Conservation (phyloP, 345 rosid species). For the Adansonia digitata region DNA sequence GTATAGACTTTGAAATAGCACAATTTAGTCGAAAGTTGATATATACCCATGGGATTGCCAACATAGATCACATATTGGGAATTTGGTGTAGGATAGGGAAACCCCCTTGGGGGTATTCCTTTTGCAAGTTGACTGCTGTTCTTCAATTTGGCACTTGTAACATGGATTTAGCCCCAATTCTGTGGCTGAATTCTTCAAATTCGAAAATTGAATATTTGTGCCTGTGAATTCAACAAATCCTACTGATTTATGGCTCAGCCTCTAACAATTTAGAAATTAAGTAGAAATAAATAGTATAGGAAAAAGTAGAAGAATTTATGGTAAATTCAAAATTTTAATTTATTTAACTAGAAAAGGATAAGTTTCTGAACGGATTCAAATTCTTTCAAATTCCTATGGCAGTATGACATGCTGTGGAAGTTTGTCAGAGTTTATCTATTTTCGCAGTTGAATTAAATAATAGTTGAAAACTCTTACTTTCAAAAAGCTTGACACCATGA, state of each 20-base stretch:
- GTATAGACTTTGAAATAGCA: neutral
- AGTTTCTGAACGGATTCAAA: neutral
- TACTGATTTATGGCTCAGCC: neutral
- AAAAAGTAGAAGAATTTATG: neutral
- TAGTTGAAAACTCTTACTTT: neutral
- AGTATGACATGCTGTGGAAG: no score
- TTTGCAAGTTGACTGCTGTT: neutral
- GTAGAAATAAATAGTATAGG: neutral
- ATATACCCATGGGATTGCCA: neutral
- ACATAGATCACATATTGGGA: no score
- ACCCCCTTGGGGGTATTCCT: neutral
- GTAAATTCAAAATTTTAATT: neutral
- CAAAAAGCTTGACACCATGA: neutral
- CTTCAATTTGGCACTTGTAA: neutral
- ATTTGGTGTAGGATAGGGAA: neutral
- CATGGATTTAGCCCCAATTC: neutral
- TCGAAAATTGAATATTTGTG: neutral
- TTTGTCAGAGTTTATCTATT: neutral
- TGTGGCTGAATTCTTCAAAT: neutral
- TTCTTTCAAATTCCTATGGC: neutral
- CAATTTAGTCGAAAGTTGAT: neutral
- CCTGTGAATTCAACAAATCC: neutral
- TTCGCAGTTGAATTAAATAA: neutral
- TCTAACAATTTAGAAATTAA: neutral
- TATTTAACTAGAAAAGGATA: neutral